phyloP scores from a whole-genome alignment of 2,329 filamentous ascomycete genomes.

The Fusarium lyarnte region DNA sequence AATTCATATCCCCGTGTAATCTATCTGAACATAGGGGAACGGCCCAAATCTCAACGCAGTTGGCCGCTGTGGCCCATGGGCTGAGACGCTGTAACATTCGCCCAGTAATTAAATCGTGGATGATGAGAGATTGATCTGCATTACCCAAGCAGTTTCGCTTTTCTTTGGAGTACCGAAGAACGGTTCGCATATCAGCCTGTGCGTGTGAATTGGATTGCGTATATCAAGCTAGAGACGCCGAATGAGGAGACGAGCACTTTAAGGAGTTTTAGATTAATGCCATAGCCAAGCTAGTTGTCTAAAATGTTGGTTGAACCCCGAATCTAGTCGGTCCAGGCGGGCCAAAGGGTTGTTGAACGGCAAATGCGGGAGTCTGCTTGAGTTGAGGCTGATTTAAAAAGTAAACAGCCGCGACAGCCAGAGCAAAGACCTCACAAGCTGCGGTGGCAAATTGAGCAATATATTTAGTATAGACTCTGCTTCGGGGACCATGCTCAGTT shows the following conservation, averaged over 20 bases:
- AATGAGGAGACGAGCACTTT: constrained; percentile 5
- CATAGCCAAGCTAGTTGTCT: background rate
- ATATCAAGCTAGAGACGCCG: background rate
- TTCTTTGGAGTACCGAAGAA: constrained; percentile 7
- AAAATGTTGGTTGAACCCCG: background rate
- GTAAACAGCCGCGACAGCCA: constrained; percentile 34
- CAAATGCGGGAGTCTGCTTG: constrained; percentile 28
- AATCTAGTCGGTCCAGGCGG: background rate
- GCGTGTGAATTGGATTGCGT: constrained; percentile 6
- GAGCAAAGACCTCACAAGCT: background rate
- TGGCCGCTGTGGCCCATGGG: constrained; percentile 17
- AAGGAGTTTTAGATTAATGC: constrained; percentile 13
- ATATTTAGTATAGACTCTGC: background rate
- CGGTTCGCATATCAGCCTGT: constrained; percentile 29
- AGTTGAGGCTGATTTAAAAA: background rate
- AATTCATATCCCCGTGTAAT: constrained; percentile 22
- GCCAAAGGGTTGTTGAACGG: constrained; percentile 19
- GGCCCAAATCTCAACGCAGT: constrained; percentile 2
- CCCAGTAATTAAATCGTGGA: constrained; percentile 10
- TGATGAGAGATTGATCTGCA: constrained; percentile 12
- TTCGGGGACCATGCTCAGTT: background rate
- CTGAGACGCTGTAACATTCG: background rate
- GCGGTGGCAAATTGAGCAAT: background rate
- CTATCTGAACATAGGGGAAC: constrained; percentile 23
- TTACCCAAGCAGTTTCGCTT: constrained; percentile 1